phyloP scores from a whole-genome alignment of 2,329 filamentous ascomycete genomes.

The Ascochyta clinopodiicola region DNA sequence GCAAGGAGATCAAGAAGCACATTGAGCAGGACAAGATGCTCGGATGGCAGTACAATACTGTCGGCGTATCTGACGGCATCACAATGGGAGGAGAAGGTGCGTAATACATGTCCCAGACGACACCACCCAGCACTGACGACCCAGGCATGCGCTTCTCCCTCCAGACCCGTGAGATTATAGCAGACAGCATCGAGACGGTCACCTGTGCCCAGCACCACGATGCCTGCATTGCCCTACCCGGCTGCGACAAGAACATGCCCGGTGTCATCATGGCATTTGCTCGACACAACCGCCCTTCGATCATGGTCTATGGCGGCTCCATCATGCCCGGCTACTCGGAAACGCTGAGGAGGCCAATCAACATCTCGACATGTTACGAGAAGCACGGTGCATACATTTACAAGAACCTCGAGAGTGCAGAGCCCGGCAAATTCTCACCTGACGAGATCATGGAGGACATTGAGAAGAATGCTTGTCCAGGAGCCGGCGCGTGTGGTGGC shows the following conservation, averaged over 20 bases:
- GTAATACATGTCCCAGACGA: not conserved
- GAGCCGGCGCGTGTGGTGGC: conserved; percentile 81
- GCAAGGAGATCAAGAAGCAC: conserved; percentile 83
- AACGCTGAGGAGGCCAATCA: conserved; percentile 78
- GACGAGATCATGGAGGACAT: conserved; percentile 85
- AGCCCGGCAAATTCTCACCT: conserved; percentile 70
- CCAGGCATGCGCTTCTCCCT: conserved; percentile 92
- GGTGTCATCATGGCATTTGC: conserved; percentile 90
- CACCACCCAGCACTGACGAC: not conserved
- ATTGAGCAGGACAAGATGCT: conserved; percentile 85
- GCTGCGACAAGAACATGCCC: conserved; percentile 98
- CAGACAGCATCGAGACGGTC: conserved; percentile 91
- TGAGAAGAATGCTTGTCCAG: conserved; percentile 78
- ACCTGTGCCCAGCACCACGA: conserved; percentile 93
- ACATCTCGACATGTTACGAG: conserved; percentile 89
- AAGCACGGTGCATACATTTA: conserved; percentile 84
- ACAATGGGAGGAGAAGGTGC: conserved; percentile 92
- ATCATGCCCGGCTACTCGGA: conserved; percentile 86
- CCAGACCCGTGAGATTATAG: conserved; percentile 89
- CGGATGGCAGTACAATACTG: conserved; percentile 92
- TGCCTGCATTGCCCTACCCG: conserved; percentile 89
- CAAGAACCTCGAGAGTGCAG: conserved; percentile 72
- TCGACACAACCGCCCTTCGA: conserved; percentile 86
- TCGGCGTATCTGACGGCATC: conserved; percentile 89
- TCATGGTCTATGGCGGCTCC: conserved; percentile 95